These are phyloP conservation scores for Yamadazyma songkhlaensis DNA, from an alignment of 1,139 yeast species.

Conservation along the genomic window DNA sequence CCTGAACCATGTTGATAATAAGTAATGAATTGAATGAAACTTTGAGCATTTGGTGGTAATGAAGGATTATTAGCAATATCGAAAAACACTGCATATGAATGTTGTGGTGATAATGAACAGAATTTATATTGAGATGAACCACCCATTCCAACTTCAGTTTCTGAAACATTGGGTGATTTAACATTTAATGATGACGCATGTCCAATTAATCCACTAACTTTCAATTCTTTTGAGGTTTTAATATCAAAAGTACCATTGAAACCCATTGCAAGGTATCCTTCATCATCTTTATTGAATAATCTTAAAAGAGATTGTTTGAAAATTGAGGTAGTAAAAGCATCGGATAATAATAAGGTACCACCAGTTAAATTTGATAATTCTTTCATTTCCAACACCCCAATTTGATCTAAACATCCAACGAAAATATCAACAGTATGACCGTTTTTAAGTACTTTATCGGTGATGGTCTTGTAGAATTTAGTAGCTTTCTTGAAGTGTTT, in stretches of 20 bases:
- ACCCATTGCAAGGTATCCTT: slow-evolving; percentile 82
- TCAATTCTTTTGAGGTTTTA: slow-evolving; percentile 84
- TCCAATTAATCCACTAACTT: slow-evolving; percentile 91
- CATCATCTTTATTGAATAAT: slow-evolving; percentile 80
- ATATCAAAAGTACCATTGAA: slow-evolving; percentile 85
- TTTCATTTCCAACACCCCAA: slow-evolving; percentile 97
- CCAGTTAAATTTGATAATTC: slow-evolving; percentile 86
- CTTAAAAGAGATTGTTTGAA: slow-evolving; percentile 92
- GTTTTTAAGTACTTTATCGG: slow-evolving; percentile 65
- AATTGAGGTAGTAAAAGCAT: slow-evolving; percentile 94
- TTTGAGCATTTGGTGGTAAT: slow-evolving; percentile 49
- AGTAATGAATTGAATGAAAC: slow-evolving; percentile 68
- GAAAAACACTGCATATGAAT: slow-evolving; percentile 82
- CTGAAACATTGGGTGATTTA: slow-evolving; percentile 73
- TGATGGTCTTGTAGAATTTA: slow-evolving; percentile 77
- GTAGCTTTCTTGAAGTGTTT: slow-evolving; percentile 90
- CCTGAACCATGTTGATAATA: slow-evolving; percentile 80
- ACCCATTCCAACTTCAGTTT: slow-evolving; percentile 90
- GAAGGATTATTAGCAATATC: slow-evolving; percentile 66
- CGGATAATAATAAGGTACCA: slow-evolving; percentile 86
- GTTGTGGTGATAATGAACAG: slow-evolving; percentile 80
- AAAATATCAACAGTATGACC: slow-evolving; percentile 90
- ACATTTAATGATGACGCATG: slow-evolving; percentile 77
- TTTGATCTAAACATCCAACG: slow-evolving; percentile 98
- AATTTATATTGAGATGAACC: slow-evolving; percentile 86